These are phyloP conservation scores for Poterioochromonas sp. DNA, from an alignment of 352 stramenopile genomes.

Conservation along the genomic window DNA sequence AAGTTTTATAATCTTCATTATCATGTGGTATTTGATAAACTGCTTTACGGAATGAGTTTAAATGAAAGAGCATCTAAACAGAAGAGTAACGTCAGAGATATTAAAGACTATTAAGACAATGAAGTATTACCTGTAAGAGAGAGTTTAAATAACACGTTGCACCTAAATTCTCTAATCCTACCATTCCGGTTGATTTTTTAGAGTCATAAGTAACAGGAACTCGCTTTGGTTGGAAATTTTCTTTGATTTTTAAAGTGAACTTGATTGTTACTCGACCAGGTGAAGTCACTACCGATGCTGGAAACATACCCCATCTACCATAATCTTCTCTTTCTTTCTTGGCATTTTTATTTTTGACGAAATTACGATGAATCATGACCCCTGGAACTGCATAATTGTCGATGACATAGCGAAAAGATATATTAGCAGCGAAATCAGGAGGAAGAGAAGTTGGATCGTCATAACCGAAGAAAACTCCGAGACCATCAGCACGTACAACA, in stretches of 20 bases:
- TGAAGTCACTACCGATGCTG: not conserved
- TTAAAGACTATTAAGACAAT: not conserved
- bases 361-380: not conserved
- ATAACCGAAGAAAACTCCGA: not conserved
- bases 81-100: not conserved
- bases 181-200: slow-evolving; percentile 18
- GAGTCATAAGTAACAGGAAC: slow-evolving; percentile 40
- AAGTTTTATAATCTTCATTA: not conserved
- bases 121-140: slow-evolving; percentile 54
- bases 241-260: not conserved
- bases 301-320: not conserved
- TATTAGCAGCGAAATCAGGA: not conserved
- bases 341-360: not conserved
- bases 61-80: slow-evolving; percentile 33
- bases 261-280: not conserved
- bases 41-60: slow-evolving; percentile 6
- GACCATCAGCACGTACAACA: not conserved
- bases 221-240: not conserved
- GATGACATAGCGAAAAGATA: no score
- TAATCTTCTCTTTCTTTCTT: not conserved
- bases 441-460: not conserved
- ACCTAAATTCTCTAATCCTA: slow-evolving; percentile 63
- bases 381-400: no score
- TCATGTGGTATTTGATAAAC: slow-evolving; percentile 23
- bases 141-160: slow-evolving; percentile 72